Conservation (phyloP, 257 asterid genomes). For the Lavandula angustifolia region DNA sequence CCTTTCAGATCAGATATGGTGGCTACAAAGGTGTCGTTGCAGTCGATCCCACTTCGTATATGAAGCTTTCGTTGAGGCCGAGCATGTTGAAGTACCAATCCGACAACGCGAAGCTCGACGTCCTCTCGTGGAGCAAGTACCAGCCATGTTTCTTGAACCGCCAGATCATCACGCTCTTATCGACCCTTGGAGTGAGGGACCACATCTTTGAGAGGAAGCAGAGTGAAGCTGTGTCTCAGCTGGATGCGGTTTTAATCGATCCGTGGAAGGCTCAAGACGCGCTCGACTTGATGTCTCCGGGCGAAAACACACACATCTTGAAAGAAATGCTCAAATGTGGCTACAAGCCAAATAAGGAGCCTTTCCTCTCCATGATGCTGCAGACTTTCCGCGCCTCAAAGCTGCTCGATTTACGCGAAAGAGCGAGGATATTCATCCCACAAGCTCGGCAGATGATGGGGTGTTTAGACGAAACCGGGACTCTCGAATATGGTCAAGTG, state of each 20-base stretch:
- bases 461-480: conserved; percentile 81
- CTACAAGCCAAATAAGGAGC: conserved; percentile 78
- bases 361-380: conserved; percentile 87
- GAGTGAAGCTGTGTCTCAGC: conserved; percentile 69
- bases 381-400: conserved; percentile 71
- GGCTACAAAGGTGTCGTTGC: conserved; percentile 96
- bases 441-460: conserved; percentile 85
- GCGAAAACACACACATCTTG: conserved; percentile 72
- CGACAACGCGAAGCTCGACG: conserved; percentile 64
- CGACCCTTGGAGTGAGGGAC: conserved; percentile 78
- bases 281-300: conserved; percentile 78
- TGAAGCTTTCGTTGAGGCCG: conserved; percentile 63
- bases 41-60: conserved; percentile 53
- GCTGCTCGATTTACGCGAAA: conserved; percentile 64
- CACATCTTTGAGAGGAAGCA: conserved; percentile 59
- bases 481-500: conserved; percentile 79
- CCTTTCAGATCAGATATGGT: conserved; percentile 85
- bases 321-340: conserved; percentile 87
- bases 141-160: conserved; percentile 87
- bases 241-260: conserved; percentile 62
- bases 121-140: conserved; percentile 75
- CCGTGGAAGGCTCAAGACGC: conserved; percentile 73
- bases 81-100: conserved; percentile 86
- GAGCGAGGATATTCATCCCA: conserved; percentile 68
- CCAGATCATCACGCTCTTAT: conserved; percentile 75